Conservation (phyloP, 169 alveolate genomes). For the Plasmodium knowlesi region DNA sequence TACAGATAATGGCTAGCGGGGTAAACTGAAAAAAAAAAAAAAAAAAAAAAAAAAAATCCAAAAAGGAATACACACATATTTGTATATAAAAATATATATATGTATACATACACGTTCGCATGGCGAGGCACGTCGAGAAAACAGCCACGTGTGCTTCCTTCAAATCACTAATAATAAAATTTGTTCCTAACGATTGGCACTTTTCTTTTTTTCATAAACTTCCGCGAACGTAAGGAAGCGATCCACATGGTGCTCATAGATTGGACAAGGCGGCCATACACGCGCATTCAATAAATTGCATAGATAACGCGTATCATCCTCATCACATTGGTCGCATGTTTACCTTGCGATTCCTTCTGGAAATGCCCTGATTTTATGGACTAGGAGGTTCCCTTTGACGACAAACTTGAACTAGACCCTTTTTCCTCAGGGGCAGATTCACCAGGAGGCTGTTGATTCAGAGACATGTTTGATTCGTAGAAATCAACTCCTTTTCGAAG, state of each 20-base stretch:
- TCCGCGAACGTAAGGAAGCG: neutral
- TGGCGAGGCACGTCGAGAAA: neutral
- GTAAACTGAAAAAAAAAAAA: neutral
- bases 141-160: neutral
- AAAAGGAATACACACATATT: neutral
- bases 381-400: neutral
- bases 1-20: neutral
- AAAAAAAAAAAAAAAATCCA: neutral
- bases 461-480: neutral
- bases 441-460: neutral
- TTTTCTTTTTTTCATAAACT: neutral
- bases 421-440: neutral
- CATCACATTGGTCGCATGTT: neutral
- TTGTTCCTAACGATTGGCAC: neutral
- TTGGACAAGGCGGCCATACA: neutral
- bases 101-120: neutral
- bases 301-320: neutral
- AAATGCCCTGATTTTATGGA: neutral
- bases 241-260: neutral
- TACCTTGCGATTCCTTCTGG: neutral
- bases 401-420: neutral
- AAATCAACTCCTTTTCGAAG: neutral
- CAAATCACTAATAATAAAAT: neutral
- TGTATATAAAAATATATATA: neutral
- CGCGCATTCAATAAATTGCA: neutral